Base-by-base conservation (phyloP, 1,284 basidiomycete genomes). In the Pseudozyma thailandica region DNA sequence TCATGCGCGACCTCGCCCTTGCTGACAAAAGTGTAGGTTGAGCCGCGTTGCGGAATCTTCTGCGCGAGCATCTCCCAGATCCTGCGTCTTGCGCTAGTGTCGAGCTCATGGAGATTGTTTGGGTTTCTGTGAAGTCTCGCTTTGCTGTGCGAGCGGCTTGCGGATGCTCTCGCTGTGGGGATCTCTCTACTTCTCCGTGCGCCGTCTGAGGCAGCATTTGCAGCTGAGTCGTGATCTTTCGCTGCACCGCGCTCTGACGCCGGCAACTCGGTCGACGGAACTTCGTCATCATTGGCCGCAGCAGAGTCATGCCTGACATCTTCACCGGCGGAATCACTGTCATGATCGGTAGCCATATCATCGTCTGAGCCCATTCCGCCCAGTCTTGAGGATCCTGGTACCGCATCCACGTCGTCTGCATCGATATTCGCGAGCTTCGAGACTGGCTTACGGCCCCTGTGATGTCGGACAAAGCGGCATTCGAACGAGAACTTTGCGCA, bases 31-130 rank as follows among this genome's bases (percentile, higher is more conserved):
- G 62, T 72, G 35, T 72, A 72, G 2, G 69, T 72, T 3, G 69
- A 72, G 6, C 69, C 69, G n/a, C 69, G 69, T 27, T 72, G 62
- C 23, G 69, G 58, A 31, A 66, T 65, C 58, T 66, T 72, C 16
- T 62, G 58, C 2, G 69, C 61, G 1, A 72, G 55, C 62, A 72
- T 72, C 41, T 72, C 69, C 69, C 69, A 72, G 41, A 72, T 72
- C 28, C 69, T 53, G 0, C 69, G 50, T 18, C 69, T 45, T 4
- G 69, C 69, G 20, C 28, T 56, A 6, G 51, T 62, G 27, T 65
- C 69, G 38, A 72, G 62, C 46, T 72, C 69, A 42, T 71, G 45
- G 13, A 71, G 48, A 27, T 18, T 56, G 23, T 59, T 59, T 7
- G 50, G 41, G 18, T 23, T 45, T 13, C 59, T 43, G 4, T 57